phyloP scores from a whole-genome alignment of 2,329 filamentous ascomycete genomes.

The Nectriaceae sp. region DNA sequence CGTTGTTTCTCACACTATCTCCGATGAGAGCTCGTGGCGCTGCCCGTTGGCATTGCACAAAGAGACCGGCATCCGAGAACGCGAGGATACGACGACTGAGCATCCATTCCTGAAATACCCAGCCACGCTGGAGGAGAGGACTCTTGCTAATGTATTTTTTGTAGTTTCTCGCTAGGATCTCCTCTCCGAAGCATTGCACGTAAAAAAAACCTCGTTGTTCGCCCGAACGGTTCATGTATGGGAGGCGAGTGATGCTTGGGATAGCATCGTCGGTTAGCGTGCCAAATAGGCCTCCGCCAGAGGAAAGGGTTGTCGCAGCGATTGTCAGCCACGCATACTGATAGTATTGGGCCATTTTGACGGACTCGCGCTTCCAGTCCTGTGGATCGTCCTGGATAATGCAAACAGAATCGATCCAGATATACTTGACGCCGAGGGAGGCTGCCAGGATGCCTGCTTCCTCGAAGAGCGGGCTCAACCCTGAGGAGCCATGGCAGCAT shows the following conservation, averaged over 20 bases:
- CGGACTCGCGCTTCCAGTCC: background rate
- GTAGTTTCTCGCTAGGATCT: background rate
- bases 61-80: background rate
- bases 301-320: background rate
- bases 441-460: constrained; percentile 7
- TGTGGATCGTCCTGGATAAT: background rate
- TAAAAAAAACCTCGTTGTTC: background rate
- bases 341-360: background rate
- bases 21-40: background rate
- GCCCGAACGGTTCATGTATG: background rate
- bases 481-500: background rate
- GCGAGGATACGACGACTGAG: background rate
- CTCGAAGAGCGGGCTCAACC: too few relatives aligned
- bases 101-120: background rate
- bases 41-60: background rate
- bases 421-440: constrained; percentile 4
- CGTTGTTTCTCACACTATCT: too few relatives aligned
- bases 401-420: background rate
- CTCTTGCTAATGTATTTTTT: background rate
- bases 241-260: background rate
- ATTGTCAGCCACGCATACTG: background rate
- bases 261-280: background rate
- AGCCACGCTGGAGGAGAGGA: background rate
- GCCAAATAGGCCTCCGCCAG: background rate
- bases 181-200: background rate